Percentiles rank a stretch among this genome's conserved stretches.
Evolutionary conservation across 2,329 filamentous ascomycete genomes (phyloP).

Genomic region (Anthostomella pinea): DNA sequence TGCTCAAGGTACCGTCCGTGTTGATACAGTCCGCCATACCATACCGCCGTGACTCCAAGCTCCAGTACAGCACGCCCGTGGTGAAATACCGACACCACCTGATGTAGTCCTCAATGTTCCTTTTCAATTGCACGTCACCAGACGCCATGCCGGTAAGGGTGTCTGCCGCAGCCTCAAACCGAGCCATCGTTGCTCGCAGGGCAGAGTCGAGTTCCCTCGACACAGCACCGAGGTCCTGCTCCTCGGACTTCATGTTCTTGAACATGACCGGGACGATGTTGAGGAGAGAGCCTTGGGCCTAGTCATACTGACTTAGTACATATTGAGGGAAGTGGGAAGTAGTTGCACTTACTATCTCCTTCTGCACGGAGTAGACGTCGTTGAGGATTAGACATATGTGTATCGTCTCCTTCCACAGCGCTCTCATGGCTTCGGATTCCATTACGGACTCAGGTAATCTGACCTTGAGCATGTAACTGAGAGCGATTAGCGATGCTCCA

Average conservation of each 20-base stretch:
- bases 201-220: constrained; percentile 16
- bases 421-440: constrained; percentile 23
- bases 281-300: constrained; percentile 25
- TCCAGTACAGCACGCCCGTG: constrained; percentile 28
- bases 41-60: constrained; percentile 25
- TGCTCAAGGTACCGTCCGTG: constrained; percentile 22
- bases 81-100: constrained; percentile 29
- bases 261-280: constrained; percentile 27
- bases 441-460: constrained; percentile 26
- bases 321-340: neutral
- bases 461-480: constrained; percentile 27
- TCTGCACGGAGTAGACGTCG: constrained; percentile 27
- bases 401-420: constrained; percentile 26
- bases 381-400: constrained; percentile 29
- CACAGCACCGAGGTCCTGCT: constrained; percentile 18
- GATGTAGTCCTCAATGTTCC: constrained; percentile 21
- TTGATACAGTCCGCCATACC: constrained; percentile 28
- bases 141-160: constrained; percentile 14
- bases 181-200: constrained; percentile 15
- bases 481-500: constrained; percentile 6
- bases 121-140: constrained; percentile 15
- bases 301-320: constrained; percentile 3
- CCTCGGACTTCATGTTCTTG: constrained; percentile 17
- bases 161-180: constrained; percentile 21
- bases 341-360: constrained; percentile 25